A percentile compares a stretch with the other conserved stretches of the same genome.
Conservation (phyloP, 768 basidiomycete species). For the Russula foetens region DNA sequence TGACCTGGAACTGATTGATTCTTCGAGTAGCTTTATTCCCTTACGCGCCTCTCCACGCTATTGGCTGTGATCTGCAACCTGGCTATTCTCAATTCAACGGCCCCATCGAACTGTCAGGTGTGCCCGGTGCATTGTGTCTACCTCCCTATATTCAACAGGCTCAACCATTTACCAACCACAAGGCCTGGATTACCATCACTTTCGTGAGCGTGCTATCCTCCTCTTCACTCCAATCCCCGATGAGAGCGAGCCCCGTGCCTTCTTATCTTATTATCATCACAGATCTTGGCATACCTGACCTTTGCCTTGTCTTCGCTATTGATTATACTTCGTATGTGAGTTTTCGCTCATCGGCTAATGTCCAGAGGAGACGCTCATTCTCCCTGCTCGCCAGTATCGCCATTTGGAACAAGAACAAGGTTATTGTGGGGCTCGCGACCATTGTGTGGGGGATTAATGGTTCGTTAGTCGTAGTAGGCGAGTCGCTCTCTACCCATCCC, state of each 20-base stretch:
- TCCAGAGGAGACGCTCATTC: no score
- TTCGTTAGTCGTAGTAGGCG: background rate
- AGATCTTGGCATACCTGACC: background rate
- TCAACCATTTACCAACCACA: no score
- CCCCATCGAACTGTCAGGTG: background rate
- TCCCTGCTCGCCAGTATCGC: background rate
- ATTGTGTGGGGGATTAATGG: background rate
- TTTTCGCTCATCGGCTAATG: background rate
- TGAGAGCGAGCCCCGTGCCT: background rate
- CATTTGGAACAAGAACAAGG: background rate
- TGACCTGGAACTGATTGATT: background rate
- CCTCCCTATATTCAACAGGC: background rate
- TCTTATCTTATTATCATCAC: no score
- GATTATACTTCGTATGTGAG: background rate
- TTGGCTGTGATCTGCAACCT: background rate
- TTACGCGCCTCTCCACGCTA: background rate
- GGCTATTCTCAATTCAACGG: background rate
- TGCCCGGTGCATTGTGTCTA: background rate
- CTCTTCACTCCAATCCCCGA: background rate
- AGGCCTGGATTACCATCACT: background rate
- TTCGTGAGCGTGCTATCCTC: background rate
- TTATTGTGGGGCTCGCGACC: background rate
- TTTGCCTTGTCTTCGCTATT: background rate
- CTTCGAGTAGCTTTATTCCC: background rate
- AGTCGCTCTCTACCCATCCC: background rate